phyloP scores from a whole-genome alignment of 768 basidiomycete genomes.

The Lenzites betulinus region DNA sequence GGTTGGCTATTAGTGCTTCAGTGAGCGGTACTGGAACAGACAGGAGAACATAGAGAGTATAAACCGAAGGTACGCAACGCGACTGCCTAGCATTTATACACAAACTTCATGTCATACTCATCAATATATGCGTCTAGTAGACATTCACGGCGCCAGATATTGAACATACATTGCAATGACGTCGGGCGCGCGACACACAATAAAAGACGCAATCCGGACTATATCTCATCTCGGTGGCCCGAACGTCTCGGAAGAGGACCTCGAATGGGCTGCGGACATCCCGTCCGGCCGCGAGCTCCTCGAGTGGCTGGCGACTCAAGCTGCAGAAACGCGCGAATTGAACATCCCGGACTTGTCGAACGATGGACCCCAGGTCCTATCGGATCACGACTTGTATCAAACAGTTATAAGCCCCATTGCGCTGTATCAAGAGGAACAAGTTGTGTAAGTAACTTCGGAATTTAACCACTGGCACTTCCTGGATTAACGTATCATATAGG shows the following conservation, averaged over 20 bases:
- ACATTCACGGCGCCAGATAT: too few relatives aligned
- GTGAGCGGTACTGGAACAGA: too few relatives aligned
- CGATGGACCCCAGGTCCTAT: background rate
- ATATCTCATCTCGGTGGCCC: conserved; percentile 36
- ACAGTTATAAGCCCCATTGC: conserved; percentile 34
- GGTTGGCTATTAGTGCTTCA: too few relatives aligned
- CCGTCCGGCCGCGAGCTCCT: conserved; percentile 36
- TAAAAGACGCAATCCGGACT: background rate
- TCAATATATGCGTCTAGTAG: too few relatives aligned
- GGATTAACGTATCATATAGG: too few relatives aligned
- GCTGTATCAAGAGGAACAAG: conserved; percentile 34
- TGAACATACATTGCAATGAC: background rate
- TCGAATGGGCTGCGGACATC: conserved; percentile 37
- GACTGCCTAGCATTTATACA: too few relatives aligned
- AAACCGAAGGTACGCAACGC: background rate
- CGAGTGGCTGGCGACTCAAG: conserved; percentile 38
- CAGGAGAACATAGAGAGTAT: too few relatives aligned
- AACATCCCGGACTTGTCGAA: background rate
- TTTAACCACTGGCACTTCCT: too few relatives aligned
- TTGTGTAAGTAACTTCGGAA: conserved; percentile 29
- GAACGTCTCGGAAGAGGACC: conserved; percentile 28
- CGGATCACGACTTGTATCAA: background rate
- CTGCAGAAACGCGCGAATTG: background rate
- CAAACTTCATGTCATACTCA: too few relatives aligned
- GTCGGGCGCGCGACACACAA: background rate